Percentiles rank a stretch among this genome's conserved stretches.
Conservation (phyloP, 2,329 filamentous ascomycete genomes). For the Amylocarpus encephaloides region DNA sequence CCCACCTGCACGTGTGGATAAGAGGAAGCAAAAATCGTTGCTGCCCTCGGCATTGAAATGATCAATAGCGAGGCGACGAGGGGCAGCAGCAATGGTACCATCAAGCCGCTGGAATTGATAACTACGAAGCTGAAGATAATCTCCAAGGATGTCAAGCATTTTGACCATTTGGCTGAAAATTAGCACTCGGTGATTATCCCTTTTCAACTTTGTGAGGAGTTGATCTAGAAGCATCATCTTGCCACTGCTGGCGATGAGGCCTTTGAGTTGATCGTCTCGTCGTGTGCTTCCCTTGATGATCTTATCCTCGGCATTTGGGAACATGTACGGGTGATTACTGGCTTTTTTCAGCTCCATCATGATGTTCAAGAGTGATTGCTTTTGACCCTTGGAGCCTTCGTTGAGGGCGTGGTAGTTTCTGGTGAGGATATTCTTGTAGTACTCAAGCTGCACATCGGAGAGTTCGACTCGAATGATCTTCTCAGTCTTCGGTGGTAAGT, state of each 20-base stretch:
- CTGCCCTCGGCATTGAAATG: slow-evolving; percentile 98
- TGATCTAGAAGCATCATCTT: slow-evolving; percentile 99
- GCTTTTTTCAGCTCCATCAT: slow-evolving; percentile 99
- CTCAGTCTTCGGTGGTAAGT: slow-evolving; percentile 92
- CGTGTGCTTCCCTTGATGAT: slow-evolving; percentile 74
- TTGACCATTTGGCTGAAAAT: slow-evolving; percentile 99
- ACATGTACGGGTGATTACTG: slow-evolving; percentile 98
- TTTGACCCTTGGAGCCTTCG: slow-evolving; percentile 82
- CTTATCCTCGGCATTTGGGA: slow-evolving; percentile 85
- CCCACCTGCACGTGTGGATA: slow-evolving; percentile 92
- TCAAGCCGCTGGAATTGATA: slow-evolving; percentile 94
- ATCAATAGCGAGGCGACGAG: slow-evolving; percentile 89
- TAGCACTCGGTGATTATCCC: slow-evolving; percentile 88
- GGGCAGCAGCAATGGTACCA: slow-evolving; percentile 83
- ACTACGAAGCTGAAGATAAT: slow-evolving; percentile 88
- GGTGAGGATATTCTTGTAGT: slow-evolving; percentile 98
- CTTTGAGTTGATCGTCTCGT: slow-evolving; percentile 85
- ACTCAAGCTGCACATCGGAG: slow-evolving; percentile 92
- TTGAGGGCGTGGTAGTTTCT: slow-evolving; percentile 93
- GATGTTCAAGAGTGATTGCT: slow-evolving; percentile 92
- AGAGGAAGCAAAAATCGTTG: slow-evolving; percentile 90
- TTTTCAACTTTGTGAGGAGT: slow-evolving; percentile 86
- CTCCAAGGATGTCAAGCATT: slow-evolving; percentile 92
- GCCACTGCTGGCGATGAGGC: slow-evolving; percentile 91
- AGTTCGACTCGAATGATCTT: slow-evolving; percentile 98